Conservation (phyloP, 2,329 filamentous ascomycete genomes). For the Akanthomyces lecanii region DNA sequence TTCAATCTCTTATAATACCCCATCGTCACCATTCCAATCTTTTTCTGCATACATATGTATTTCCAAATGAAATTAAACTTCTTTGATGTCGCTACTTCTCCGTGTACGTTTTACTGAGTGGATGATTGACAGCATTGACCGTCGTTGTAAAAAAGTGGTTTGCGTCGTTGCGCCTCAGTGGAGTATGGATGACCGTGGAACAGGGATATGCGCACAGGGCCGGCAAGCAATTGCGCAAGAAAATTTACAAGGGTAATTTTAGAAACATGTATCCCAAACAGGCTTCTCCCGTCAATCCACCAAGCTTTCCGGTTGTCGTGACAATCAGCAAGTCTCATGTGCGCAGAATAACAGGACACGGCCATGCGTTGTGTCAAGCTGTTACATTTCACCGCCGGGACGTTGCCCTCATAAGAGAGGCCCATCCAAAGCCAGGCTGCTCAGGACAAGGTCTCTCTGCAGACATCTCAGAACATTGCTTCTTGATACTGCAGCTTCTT, state of each 20-base stretch:
- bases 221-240: not conserved
- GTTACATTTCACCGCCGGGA: no score
- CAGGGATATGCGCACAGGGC: not conserved
- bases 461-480: no score
- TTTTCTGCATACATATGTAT: not conserved
- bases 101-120: not conserved
- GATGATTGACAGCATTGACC: not conserved
- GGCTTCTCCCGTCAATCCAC: not conserved
- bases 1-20: constrained; percentile 15
- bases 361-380: no score
- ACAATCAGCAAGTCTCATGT: not conserved
- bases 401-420: no score
- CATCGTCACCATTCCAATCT: constrained; percentile 4
- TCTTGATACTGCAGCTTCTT: no score
- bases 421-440: no score
- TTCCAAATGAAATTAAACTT: not conserved
- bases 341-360: not conserved
- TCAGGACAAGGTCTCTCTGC: no score
- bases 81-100: not conserved
- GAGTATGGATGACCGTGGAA: not conserved
- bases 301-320: constrained; percentile 1
- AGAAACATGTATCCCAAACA: constrained; percentile 1
- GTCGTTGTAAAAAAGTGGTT: not conserved
- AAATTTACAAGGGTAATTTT: not conserved
- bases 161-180: not conserved